phyloP scores from a whole-genome alignment of 495 filamentous ascomycete species.

The Alectoria sarmentosa region DNA sequence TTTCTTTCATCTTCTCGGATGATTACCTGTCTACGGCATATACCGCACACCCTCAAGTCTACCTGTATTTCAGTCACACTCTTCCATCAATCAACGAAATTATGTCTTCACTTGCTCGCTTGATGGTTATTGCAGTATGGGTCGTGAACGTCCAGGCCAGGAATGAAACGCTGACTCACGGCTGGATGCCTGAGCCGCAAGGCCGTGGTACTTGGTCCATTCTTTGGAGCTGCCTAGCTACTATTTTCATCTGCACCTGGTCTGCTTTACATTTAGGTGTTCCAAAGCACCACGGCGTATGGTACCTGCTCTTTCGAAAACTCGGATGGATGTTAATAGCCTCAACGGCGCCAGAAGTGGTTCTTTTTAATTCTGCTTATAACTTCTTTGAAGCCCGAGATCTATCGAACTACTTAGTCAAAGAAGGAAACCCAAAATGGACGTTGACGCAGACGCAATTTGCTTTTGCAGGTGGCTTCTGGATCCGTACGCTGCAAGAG shows the following conservation, averaged over 20 bases:
- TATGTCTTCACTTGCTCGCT: not conserved
- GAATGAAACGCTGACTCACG: constrained; percentile 12
- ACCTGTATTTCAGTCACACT: not conserved
- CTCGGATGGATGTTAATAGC: constrained; percentile 28
- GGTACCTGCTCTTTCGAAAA: constrained; percentile 19
- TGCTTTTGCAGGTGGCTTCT: constrained; percentile 29
- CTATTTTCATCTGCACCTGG: constrained; percentile 32
- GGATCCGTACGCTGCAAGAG: constrained; percentile 9
- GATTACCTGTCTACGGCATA: too few species aligned
- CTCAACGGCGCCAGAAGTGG: constrained; percentile 27
- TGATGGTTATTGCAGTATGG: not conserved
- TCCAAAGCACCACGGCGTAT: constrained; percentile 14
- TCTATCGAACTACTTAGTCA: not conserved
- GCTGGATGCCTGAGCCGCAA: constrained; percentile 22
- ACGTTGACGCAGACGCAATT: constrained; percentile 27
- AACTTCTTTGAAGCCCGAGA: constrained; percentile 17
- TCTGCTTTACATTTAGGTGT: constrained; percentile 30
- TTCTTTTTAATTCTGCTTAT: constrained; percentile 17
- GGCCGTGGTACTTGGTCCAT: constrained; percentile 32
- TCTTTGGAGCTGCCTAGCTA: constrained; percentile 31
- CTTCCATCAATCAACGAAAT: not conserved
- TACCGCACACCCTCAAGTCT: not conserved
- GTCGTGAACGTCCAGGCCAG: not conserved
- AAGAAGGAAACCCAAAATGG: constrained; percentile 23
- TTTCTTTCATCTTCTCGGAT: too few species aligned